Evolutionary conservation across 2,329 filamentous ascomycete species (phyloP).

Genomic region (Sarocladium kiliense): DNA sequence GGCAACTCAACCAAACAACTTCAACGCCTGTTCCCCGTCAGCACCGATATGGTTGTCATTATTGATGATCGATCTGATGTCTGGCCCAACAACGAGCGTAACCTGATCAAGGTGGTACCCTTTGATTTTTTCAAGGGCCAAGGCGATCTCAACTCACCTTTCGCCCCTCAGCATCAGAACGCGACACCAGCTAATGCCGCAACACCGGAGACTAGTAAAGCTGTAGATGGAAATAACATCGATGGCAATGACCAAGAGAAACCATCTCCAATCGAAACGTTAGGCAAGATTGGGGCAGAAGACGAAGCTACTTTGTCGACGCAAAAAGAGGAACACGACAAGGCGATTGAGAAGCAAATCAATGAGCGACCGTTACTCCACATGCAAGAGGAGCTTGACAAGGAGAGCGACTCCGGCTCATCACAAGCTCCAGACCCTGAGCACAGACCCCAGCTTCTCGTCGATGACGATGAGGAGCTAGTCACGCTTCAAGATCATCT

Average conservation of each 20-base stretch:
- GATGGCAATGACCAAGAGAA: not conserved
- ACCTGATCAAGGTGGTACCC: constrained; percentile 89
- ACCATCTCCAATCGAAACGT: not conserved
- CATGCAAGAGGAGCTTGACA: constrained; percentile 86
- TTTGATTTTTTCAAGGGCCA: constrained; percentile 99
- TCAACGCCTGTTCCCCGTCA: constrained; percentile 87
- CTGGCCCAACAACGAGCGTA: constrained; percentile 84
- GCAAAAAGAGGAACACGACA: constrained; percentile 81
- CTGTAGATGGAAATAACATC: not conserved
- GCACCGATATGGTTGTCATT: constrained; percentile 98
- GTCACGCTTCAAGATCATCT: constrained; percentile 71
- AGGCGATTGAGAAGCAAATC: constrained; percentile 81
- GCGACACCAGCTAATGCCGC: constrained; percentile 9
- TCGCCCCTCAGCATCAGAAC: constrained; percentile 73
- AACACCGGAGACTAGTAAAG: not conserved
- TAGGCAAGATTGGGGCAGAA: constrained; percentile 6
- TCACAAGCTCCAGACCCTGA: constrained; percentile 12
- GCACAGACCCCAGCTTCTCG: constrained; percentile 68
- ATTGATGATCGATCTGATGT: constrained; percentile 97
- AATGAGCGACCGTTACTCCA: constrained; percentile 85
- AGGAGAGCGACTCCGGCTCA: constrained; percentile 50
- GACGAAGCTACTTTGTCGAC: constrained; percentile 64
- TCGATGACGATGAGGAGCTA: constrained; percentile 84
- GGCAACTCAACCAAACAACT: constrained; percentile 88
- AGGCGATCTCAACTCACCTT: constrained; percentile 97